Evolutionary conservation across 2,329 filamentous ascomycete species (phyloP).

Genomic region (Fusarium compactum): DNA sequence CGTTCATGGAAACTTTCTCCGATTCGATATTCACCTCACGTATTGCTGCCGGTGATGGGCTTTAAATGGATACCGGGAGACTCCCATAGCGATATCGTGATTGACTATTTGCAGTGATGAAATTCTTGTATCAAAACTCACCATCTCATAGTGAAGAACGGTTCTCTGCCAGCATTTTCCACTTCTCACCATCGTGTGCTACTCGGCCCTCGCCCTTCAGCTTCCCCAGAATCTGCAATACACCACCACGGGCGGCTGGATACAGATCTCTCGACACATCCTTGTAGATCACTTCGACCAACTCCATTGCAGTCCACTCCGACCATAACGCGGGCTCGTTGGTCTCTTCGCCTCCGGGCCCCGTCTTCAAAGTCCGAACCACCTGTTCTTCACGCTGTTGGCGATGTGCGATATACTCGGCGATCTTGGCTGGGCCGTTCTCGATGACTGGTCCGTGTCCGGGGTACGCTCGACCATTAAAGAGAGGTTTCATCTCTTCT

Average conservation of each 20-base stretch:
- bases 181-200: constrained; percentile 50
- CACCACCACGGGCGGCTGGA: constrained; percentile 78
- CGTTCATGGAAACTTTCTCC: neutral
- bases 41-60: neutral
- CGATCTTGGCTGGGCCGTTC: constrained; percentile 77
- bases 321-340: constrained; percentile 42
- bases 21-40: neutral
- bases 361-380: constrained; percentile 66
- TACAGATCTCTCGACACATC: constrained; percentile 82
- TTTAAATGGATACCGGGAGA: neutral
- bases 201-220: constrained; percentile 80
- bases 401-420: constrained; percentile 87
- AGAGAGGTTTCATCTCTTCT: constrained; percentile 74
- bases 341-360: constrained; percentile 51
- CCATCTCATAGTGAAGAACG: constrained; percentile 40
- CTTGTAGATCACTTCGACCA: constrained; percentile 89
- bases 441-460: constrained; percentile 86
- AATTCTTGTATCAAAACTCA: neutral
- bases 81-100: neutral
- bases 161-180: constrained; percentile 45
- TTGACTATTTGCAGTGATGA: neutral
- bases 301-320: constrained; percentile 78
- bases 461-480: constrained; percentile 81
- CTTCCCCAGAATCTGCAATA: constrained; percentile 84
- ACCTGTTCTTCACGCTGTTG: constrained; percentile 84